Evolutionary conservation across 306 rosid genomes (phyloP).

Genomic region (Lathyrus sativus): DNA sequence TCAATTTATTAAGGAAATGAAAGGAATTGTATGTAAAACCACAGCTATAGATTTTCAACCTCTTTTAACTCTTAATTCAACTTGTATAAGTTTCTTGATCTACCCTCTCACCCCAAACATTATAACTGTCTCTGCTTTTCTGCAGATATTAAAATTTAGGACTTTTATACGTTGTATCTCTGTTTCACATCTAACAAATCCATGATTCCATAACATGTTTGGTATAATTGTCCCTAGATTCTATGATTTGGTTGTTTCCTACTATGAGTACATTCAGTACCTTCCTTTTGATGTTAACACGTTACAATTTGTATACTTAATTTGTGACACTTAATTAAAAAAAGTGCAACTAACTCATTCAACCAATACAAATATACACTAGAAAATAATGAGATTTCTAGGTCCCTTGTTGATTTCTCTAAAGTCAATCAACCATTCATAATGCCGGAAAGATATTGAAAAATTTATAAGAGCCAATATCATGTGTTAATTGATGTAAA

Average conservation of each 20-base stretch:
- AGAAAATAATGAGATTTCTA: background rate
- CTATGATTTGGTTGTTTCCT: slow-evolving; percentile 36
- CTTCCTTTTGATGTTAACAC: slow-evolving; percentile 29
- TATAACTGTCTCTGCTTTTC: background rate
- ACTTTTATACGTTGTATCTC: background rate
- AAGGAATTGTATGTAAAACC: no score
- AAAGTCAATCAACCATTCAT: slow-evolving; percentile 25
- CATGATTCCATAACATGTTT: slow-evolving; percentile 25
- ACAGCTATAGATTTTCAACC: no score
- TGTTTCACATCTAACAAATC: slow-evolving; percentile 1
- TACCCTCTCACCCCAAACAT: no score
- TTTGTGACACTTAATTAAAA: no score
- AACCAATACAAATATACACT: slow-evolving; percentile 7
- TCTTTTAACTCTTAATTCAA: no score
- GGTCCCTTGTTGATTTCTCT: slow-evolving; percentile 10
- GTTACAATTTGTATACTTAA: slow-evolving; percentile 28
- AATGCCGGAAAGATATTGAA: slow-evolving; percentile 34
- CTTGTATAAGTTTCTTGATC: no score
- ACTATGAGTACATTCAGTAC: slow-evolving; percentile 5
- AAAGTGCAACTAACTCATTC: background rate
- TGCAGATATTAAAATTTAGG: background rate
- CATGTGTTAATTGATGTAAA: no score
- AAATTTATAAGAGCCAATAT: no score
- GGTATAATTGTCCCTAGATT: slow-evolving; percentile 14
- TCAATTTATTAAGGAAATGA: no score